Percentiles rank a stretch among this genome's conserved stretches.
These are phyloP conservation scores for Pulveroboletus sp. DNA, from an alignment of 768 basidiomycete genomes.

Conservation along the genomic window DNA sequence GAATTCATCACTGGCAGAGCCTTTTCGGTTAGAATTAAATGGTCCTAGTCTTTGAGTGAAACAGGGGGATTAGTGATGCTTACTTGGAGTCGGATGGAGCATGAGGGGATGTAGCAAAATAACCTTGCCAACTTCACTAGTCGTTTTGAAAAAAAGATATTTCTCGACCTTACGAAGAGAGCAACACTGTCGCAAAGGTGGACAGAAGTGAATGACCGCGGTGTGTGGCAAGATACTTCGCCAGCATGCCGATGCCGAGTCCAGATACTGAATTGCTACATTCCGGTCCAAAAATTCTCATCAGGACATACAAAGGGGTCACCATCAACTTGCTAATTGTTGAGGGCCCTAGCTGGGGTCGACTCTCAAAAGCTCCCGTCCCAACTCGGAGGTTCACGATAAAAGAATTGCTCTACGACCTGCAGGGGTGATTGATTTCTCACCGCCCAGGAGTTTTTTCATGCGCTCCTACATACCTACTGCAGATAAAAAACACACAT, in stretches of 20 bases:
- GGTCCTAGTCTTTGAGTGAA: not conserved
- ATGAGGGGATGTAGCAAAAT: not conserved
- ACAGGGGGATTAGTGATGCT: conserved; percentile 2
- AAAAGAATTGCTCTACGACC: not conserved
- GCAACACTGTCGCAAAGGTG: not conserved
- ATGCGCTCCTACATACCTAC: not conserved
- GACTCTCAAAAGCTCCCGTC: not conserved
- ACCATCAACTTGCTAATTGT: not conserved
- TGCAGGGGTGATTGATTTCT: not conserved
- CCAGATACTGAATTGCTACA: too few species aligned
- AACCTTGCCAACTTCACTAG: not conserved
- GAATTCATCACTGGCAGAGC: conserved; percentile 1
- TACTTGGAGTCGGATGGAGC: not conserved
- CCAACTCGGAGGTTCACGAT: not conserved
- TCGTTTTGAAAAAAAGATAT: not conserved
- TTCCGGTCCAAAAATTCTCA: not conserved
- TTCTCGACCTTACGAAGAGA: conserved; percentile 4
- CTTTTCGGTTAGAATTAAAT: not conserved
- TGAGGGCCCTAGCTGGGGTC: not conserved
- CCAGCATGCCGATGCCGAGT: not conserved
- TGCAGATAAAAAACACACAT: not conserved
- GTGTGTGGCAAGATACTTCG: not conserved
- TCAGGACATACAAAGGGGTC: not conserved
- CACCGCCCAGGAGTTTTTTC: conserved; percentile 1
- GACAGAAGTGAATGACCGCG: not conserved